Evolutionary conservation across 352 stramenopile genomes (phyloP), one percentile per base, ranked within the genome.

Genomic region (Pythium phragmiticola): DNA sequence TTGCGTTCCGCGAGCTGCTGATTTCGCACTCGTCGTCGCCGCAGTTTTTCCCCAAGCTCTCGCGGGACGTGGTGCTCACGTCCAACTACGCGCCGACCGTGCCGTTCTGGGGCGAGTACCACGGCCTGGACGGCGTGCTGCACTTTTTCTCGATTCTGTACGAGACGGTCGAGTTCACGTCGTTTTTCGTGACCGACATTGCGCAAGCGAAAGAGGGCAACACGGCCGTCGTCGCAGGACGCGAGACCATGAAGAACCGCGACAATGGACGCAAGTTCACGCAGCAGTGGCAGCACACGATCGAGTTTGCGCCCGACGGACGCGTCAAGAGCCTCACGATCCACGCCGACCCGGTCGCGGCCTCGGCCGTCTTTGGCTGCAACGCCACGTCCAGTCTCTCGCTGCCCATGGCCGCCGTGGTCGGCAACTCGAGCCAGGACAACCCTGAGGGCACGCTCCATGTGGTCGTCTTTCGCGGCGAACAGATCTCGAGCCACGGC

Each of bases 121-220:
- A 96, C 53, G 87, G 87, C 4, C 74, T 96, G 21, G 87, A 94
- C 28, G 87, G 87, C 37, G 87, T 96, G 19, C 66, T 96, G 36
- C 85, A 94, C 60, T 96, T 94, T 73, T 96, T 96, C 60, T 94
- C 87, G 26, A 96, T 94, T 57, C 51, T 96, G 37, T 94, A 96
- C 72, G 87, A 94, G 68, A 93, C 84, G 0, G 85, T 96, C 46
- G 85, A 94, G 66, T 92, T 94, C 68, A 94, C 86, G 23, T 81
- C 84, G 33, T 96, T 96, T 63, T 94, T 94, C 56, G 87, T 96
- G 28, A 94, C 85, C 16, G 85, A 96, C 65, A 94, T 96, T 60
- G 87, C 87, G 7, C 87, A 94, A 62, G 81, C 84, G 12, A 90
- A 90, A 36, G 85, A 92, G 60, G 87, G 87, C 21, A 89, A 73